Evolutionary conservation across 1,284 basidiomycete genomes (phyloP), one percentile per base, ranked within the genome.

Genomic region (Amanita bisporigera): DNA sequence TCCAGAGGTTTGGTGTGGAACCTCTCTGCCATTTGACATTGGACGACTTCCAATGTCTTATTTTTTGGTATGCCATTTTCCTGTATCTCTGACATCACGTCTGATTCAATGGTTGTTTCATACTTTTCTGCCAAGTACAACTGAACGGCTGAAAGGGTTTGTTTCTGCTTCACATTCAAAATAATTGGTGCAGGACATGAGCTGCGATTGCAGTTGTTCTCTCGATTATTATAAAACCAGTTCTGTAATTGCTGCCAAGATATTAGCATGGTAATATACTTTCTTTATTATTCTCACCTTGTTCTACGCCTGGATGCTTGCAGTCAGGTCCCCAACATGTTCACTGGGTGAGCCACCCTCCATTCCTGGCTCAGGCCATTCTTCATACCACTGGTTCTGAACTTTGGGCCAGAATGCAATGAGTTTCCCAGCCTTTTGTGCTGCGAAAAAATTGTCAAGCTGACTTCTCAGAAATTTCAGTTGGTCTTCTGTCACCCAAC

Each of bases 1-100:
- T 57, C 55, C n/a, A 26, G 55, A 38, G 55, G 33, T 57, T 57
- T 33, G 5, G 55, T 19, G 9, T 4, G 9, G 55, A 57, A 57
- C 19, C 29, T 57, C 55, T 57, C 55, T 21, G 55, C 33, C 38
- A 33, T 57, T 36, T 38, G 55, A 21, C 55, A 19, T 21, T 15
- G 7, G 6, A 57, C n/a, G 6, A 57, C 55, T 57, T 38, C 19
- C 55, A 57, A 38, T 6, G 55, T 57, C 33, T 38, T 57, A 38
- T 57, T 57, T 5, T 57, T 57, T 17, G 55, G 55, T 57, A 57
- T 38, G 55, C n/a, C 38, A 38, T 57, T 57, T 38, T 57, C 33
- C n/a, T 57, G 55, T 12, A 57, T 57, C n/a, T 57, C 55, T 33
- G 29, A 4, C 31, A 36, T 57, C 6, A 57, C 55, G 29, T 38